Base-by-base conservation (phyloP, 805 yeast species). In the Wickerhamiella azyma region DNA sequence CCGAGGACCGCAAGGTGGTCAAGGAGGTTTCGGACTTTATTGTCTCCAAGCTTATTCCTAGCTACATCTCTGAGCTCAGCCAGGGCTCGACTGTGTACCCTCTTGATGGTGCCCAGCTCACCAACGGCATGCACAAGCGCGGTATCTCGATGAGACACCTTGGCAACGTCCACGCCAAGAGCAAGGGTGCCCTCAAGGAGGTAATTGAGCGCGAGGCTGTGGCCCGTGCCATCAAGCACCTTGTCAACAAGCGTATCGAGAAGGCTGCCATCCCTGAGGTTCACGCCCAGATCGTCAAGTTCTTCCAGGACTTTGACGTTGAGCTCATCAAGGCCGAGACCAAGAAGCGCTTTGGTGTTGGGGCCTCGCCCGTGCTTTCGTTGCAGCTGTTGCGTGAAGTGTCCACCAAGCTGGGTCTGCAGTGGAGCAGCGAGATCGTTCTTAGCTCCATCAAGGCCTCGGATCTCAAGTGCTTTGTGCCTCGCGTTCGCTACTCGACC, bases 111-210 rank as follows among this genome's bases (percentile, higher is more conserved):
- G 59, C 64, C 3, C 92, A 86, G 56, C 72, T 92, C 55, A 66
- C 83, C 16, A 66, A 70, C 37, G 60, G 71, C 45, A 63, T 89
- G 64, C 98, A 92, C 63, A 74, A 74, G 51, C 68, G 70, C 46
- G 98, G 98, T 69, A 78, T 89, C 61, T 88, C 85, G 62, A 60
- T 88, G 64, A 81, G 97, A 67, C 89, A 89, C 59, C 70, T 89
- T 56, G 96, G 96, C 49, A 62, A 57, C 14, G 59, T 84, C 52
- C 65, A 64, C 36, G 64, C 60, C 35, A 60, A 62, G 52, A 66
- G 74, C 50, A 55, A 64, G 6, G 24, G 26, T 19, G 66, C 77
- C n/a, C 66, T 82, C 41, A 62, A 69, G 47, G 59, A 55, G 11
- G 61, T 78, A 35, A 61, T 77, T 26, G 60, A 66, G 37, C 75